Conservation (phyloP, 2,329 filamentous ascomycete genomes). For the Botrytis tulipae region DNA sequence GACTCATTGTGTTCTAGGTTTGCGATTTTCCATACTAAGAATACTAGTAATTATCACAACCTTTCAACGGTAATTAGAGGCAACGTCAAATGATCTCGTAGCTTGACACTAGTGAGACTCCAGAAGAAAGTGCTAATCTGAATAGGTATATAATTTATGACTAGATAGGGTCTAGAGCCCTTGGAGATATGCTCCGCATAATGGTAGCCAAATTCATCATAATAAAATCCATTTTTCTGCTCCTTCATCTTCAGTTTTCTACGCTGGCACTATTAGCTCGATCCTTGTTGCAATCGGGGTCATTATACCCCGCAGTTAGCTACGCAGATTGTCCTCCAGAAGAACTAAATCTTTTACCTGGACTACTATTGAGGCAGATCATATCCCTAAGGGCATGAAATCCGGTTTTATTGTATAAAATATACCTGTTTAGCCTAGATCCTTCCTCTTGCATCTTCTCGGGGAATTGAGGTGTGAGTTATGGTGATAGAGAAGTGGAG, state of each 20-base stretch:
- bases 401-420: background rate
- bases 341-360: no score
- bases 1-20: fast-evolving
- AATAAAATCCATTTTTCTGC: no score
- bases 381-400: no score
- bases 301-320: no score
- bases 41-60: background rate
- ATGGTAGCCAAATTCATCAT: no score
- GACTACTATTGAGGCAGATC: background rate
- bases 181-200: no score
- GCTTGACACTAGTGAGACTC: background rate
- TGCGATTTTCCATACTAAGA: background rate
- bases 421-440: background rate
- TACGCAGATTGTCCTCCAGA: no score
- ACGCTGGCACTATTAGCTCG: background rate
- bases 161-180: no score
- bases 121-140: no score
- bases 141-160: no score
- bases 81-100: background rate
- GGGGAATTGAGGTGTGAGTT: background rate
- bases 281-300: background rate
- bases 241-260: background rate
- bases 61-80: background rate
- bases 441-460: background rate
- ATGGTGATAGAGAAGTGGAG: background rate